Percentiles rank a stretch among this genome's conserved stretches.
These are phyloP conservation scores for Trichoderma endophyticum DNA, from an alignment of 2,329 filamentous ascomycete genomes.

Conservation along the genomic window DNA sequence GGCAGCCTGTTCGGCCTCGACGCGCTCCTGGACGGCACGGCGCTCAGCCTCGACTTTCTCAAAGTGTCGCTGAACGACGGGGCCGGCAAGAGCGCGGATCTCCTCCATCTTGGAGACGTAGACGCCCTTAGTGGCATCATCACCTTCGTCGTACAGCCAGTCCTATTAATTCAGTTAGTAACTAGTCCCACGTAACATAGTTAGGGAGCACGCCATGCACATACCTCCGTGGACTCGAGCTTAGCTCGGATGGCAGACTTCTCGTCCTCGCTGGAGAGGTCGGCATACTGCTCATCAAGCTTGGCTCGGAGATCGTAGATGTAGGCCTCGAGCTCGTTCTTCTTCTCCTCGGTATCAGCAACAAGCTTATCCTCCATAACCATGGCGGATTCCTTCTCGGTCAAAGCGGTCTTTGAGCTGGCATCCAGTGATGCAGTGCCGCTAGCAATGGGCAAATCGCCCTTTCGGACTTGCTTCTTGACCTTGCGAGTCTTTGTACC, in stretches of 20 bases:
- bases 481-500: slow-evolving; percentile 90
- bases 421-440: slow-evolving; percentile 79
- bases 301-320: slow-evolving; percentile 97
- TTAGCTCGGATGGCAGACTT: slow-evolving; percentile 82
- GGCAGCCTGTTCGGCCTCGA: slow-evolving; percentile 74
- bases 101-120: slow-evolving; percentile 96
- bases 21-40: slow-evolving; percentile 69
- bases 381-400: slow-evolving; percentile 86
- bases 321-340: slow-evolving; percentile 97
- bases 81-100: slow-evolving; percentile 84
- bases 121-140: slow-evolving; percentile 88
- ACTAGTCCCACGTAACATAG: not conserved
- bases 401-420: slow-evolving; percentile 59
- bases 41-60: slow-evolving; percentile 91
- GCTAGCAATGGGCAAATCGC: slow-evolving; percentile 82
- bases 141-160: slow-evolving; percentile 97
- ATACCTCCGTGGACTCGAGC: slow-evolving; percentile 82
- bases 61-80: slow-evolving; percentile 90
- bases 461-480: slow-evolving; percentile 99
- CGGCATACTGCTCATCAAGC: slow-evolving; percentile 85
- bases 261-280: slow-evolving; percentile 88
- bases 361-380: slow-evolving; percentile 98
- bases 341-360: slow-evolving; percentile 97
- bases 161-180: slow-evolving; percentile 58
- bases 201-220: slow-evolving; percentile 30